Percentiles rank a stretch among this genome's conserved stretches.
phyloP scores from a whole-genome alignment of 164 flowering plant species.

The Vitis rotundifolia region DNA sequence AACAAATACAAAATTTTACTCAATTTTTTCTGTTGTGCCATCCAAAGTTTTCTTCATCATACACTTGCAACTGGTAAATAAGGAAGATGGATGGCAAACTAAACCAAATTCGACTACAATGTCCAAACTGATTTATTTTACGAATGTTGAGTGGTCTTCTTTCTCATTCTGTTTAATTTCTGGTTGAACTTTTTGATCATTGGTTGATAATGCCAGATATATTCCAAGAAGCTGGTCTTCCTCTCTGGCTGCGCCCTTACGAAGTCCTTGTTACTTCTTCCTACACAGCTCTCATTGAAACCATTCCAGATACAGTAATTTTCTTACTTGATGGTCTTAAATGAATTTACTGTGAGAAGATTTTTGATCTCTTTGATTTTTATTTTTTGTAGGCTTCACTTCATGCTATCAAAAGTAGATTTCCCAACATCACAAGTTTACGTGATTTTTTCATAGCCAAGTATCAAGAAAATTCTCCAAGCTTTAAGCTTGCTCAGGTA shows the following conservation, averaged over 20 bases:
- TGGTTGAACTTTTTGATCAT: constrained; percentile 9
- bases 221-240: constrained; percentile 99
- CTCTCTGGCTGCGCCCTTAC: constrained; percentile 97
- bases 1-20: no score
- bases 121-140: not conserved
- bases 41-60: no score
- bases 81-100: no score
- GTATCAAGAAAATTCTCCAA: constrained; percentile 90
- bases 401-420: constrained; percentile 96
- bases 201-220: constrained; percentile 61
- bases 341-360: not conserved
- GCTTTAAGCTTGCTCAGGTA: constrained; percentile 99
- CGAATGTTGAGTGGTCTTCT: not conserved
- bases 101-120: no score
- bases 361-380: not conserved
- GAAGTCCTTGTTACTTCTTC: constrained; percentile 97
- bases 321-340: not conserved
- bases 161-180: not conserved
- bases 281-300: constrained; percentile 98
- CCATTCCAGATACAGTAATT: constrained; percentile 96
- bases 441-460: constrained; percentile 92
- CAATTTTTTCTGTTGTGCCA: no score
- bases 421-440: constrained; percentile 75
- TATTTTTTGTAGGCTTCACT: constrained; percentile 75
- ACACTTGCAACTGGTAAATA: no score